Conservation (phyloP, 257 asterid genomes). For the Scutellaria minor region DNA sequence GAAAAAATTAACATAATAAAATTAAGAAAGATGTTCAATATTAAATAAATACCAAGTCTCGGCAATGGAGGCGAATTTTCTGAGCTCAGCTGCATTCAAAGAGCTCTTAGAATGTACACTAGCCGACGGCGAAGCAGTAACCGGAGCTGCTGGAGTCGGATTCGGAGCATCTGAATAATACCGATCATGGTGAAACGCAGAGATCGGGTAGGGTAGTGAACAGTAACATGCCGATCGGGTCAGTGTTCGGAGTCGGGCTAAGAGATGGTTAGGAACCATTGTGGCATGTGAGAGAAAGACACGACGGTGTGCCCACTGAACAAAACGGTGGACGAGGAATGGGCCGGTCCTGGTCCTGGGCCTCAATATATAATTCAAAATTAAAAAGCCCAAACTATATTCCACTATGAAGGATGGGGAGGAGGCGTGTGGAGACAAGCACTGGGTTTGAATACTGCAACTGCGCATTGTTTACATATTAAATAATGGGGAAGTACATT, state of each 20-base stretch:
- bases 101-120: conserved; percentile 54
- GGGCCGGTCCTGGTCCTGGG: no score
- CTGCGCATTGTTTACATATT: no score
- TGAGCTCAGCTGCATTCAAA: conserved; percentile 68
- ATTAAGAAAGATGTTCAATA: not conserved
- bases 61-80: conserved; percentile 70
- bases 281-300: conserved; percentile 1
- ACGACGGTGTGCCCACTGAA: no score
- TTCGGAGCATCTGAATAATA: conserved; percentile 48
- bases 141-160: conserved; percentile 40
- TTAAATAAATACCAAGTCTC: conserved; percentile 65
- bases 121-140: conserved; percentile 34
- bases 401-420: no score
- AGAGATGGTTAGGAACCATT: conserved; percentile 58
- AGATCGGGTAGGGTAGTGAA: not conserved
- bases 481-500: no score
- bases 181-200: conserved; percentile 34
- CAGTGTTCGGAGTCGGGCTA: conserved; percentile 48
- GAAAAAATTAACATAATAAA: not conserved
- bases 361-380: no score
- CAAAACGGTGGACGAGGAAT: no score
- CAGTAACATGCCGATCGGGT: conserved; percentile 27
- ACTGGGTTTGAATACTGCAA: no score
- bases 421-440: no score
- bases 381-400: no score